A percentile compares a stretch with the other conserved stretches of the same genome.
These are phyloP conservation scores for Vicia villosa DNA, from an alignment of 306 rosid genomes.

Conservation along the genomic window DNA sequence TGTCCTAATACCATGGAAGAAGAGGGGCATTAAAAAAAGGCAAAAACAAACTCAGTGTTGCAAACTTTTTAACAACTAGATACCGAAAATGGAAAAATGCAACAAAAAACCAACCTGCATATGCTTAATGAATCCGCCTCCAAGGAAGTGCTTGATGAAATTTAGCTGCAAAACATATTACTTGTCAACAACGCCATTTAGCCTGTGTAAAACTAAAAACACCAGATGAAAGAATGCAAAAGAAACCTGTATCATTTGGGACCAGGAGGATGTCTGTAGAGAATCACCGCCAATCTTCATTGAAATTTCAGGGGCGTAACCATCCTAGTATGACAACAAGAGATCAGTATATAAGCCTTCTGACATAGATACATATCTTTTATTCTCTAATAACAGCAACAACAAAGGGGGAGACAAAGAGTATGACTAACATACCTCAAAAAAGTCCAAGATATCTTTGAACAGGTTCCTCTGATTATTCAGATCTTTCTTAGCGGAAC, in stretches of 20 bases:
- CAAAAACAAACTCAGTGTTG: not conserved
- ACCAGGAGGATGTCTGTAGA: conserved; percentile 79
- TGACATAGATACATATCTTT: not conserved
- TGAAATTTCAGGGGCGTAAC: conserved; percentile 73
- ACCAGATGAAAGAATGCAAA: conserved; percentile 4
- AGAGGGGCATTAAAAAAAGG: not conserved
- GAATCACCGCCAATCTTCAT: conserved; percentile 76
- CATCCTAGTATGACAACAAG: conserved; percentile 54
- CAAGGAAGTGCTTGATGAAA: conserved; percentile 80
- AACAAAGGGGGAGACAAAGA: not conserved
- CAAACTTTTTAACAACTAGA: conserved; percentile 4
- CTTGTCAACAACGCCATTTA: not conserved
- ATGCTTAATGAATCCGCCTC: conserved; percentile 91
- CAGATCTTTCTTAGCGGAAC: conserved; percentile 85
- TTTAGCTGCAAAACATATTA: conserved; percentile 60
- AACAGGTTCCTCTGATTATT: conserved; percentile 82
- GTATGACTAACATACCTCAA: conserved; percentile 59
- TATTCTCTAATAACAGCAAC: not conserved
- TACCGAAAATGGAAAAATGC: conserved; percentile 1
- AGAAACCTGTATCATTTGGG: conserved; percentile 75
- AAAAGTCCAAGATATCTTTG: conserved; percentile 71
- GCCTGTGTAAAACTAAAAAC: not conserved
- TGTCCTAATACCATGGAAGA: conserved; percentile 59
- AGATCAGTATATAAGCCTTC: conserved; percentile 29
- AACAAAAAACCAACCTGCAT: conserved; percentile 72